Conservation (phyloP, 2,329 filamentous ascomycete genomes). For the Fusarium foetens region DNA sequence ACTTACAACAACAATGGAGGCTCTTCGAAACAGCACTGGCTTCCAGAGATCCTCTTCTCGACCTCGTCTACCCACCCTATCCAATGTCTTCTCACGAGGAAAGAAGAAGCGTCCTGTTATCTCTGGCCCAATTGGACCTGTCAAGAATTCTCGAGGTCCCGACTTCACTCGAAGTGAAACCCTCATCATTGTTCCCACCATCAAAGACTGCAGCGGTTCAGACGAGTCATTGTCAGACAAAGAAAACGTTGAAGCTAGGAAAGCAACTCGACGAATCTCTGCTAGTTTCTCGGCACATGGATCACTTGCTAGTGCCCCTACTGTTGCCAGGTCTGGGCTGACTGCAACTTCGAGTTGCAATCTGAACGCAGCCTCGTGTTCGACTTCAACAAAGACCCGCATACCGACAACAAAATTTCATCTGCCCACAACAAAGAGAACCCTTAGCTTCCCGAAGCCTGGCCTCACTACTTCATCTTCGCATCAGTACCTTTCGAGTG, state of each 20-base stretch:
- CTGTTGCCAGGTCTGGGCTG: conserved; percentile 45
- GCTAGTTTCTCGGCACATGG: conserved; percentile 44
- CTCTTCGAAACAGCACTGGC: conserved; percentile 8
- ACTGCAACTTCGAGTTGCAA: conserved; percentile 25
- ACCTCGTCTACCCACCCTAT: conserved; percentile 26
- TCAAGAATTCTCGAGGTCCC: conserved; percentile 51
- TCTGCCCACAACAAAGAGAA: neutral
- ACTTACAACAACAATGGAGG: conserved; percentile 25
- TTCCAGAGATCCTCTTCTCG: conserved; percentile 15
- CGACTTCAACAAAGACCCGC: neutral
- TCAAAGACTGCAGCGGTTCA: conserved; percentile 48
- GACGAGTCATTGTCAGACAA: conserved; percentile 29
- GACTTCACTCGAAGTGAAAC: conserved; percentile 50
- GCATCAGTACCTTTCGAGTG: conserved; percentile 12
- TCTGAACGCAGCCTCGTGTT: neutral
- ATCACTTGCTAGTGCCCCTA: conserved; percentile 45
- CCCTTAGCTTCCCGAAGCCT: conserved; percentile 36
- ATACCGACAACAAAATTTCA: neutral
- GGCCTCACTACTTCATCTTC: conserved; percentile 40
- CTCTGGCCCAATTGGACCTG: conserved; percentile 51
- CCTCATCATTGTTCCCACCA: conserved; percentile 50
- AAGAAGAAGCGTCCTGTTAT: conserved; percentile 46
- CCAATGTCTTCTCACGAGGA: conserved; percentile 21
- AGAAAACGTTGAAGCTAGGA: conserved; percentile 11
- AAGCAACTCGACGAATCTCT: conserved; percentile 44